phyloP scores from a whole-genome alignment of 148 eudicot genomes.

The Amaranthus palmeri region DNA sequence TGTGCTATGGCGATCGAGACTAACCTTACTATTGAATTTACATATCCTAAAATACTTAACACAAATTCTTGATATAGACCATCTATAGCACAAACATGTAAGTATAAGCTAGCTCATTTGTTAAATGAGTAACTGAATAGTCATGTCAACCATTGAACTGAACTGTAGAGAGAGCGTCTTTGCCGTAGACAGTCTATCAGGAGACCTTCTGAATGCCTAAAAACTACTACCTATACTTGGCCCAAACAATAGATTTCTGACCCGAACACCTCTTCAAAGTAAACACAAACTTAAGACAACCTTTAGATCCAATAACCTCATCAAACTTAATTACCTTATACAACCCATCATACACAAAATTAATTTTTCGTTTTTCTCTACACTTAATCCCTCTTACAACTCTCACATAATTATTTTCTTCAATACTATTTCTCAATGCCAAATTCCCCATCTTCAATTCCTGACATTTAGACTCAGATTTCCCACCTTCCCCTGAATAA shows the following conservation, averaged over 20 bases:
- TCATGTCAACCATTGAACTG: too few relatives aligned
- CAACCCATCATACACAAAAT: conserved; percentile 26
- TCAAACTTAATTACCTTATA: conserved; percentile 8
- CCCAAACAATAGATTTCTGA: conserved; percentile 13
- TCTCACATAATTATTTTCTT: conserved; percentile 8
- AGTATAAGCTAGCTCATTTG: too few relatives aligned
- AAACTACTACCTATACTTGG: background rate
- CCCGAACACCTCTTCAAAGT: conserved; percentile 9
- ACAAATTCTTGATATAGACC: too few relatives aligned
- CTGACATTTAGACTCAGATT: conserved; percentile 4
- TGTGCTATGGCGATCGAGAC: too few relatives aligned
- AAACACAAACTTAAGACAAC: background rate
- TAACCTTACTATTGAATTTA: too few relatives aligned
- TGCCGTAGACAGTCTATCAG: too few relatives aligned
- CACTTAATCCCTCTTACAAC: conserved; percentile 21
- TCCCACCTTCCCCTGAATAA: conserved; percentile 25
- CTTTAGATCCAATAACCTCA: background rate
- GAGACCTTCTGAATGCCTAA: too few relatives aligned
- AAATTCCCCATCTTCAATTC: conserved; percentile 18
- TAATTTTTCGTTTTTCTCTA: background rate
- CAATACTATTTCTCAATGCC: conserved; percentile 21
- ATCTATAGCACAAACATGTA: too few relatives aligned
- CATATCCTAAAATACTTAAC: too few relatives aligned
- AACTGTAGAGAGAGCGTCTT: too few relatives aligned
- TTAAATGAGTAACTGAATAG: too few relatives aligned